Percentiles rank a stretch among this genome's conserved stretches.
Evolutionary conservation across 129 eudicot genomes (phyloP).

Genomic region (Escallonia herrerae): DNA sequence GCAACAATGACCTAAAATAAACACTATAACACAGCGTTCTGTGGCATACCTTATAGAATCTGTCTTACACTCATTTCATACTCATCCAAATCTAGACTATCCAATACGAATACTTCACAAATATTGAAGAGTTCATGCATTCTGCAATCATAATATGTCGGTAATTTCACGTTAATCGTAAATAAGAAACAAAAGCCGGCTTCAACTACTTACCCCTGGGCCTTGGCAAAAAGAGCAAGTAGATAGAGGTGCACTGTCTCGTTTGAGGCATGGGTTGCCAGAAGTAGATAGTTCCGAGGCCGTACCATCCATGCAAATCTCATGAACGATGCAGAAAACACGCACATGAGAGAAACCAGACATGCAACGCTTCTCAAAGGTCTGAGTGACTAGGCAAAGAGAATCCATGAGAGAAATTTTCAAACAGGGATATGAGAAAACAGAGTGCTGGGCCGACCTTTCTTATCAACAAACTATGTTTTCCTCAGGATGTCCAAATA

Average conservation of each 20-base stretch:
- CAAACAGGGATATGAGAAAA: neutral
- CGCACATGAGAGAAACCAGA: constrained; percentile 32
- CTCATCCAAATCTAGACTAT: neutral
- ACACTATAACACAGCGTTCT: too few species aligned
- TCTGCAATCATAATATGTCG: neutral
- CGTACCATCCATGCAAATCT: constrained; percentile 99
- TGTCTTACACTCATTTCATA: neutral
- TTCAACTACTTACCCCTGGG: constrained; percentile 47
- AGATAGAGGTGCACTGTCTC: constrained; percentile 86
- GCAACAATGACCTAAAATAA: too few species aligned
- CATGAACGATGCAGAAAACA: constrained; percentile 81
- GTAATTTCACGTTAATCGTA: neutral
- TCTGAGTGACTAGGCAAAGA: neutral
- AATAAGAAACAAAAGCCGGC: too few species aligned
- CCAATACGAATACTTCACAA: neutral
- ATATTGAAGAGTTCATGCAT: neutral
- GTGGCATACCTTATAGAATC: neutral
- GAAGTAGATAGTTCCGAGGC: constrained; percentile 86
- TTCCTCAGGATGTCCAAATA: too few species aligned
- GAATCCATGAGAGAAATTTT: too few species aligned
- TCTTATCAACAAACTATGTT: too few species aligned
- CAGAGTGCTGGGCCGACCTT: neutral
- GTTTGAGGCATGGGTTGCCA: constrained; percentile 84
- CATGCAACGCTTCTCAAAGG: neutral
- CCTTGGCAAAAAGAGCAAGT: constrained; percentile 84